Base-by-base conservation (phyloP, 768 basidiomycete genomes). In the Harrya chromipes region DNA sequence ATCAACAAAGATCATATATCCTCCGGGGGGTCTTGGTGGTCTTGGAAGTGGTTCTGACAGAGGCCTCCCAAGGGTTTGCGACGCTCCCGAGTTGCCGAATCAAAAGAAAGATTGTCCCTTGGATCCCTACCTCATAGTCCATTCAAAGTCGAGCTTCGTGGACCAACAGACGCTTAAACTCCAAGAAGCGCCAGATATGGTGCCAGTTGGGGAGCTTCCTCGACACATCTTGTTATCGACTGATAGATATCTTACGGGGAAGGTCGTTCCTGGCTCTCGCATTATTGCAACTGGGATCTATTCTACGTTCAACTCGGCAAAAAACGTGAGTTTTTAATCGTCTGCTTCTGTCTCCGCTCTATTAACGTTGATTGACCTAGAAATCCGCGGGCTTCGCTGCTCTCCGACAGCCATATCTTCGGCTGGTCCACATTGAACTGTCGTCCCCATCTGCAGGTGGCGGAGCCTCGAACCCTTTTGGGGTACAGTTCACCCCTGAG, bases 161-260 rank as follows among this genome's bases (percentile, higher is more conserved):
- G 97, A 99, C 64, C 94, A 97, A 58, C 97, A 99, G 70, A 89
- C 83, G 11, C 78, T 99, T 59, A 99, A 99, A 67, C 80, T 99
- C 12, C 97, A 99, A 69, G 97, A 99, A 69, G 94, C 95, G 16
- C 97, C 97, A 0, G 97, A 99, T 67, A 97, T 97, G 92, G 97
- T 99, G 1, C 97, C 97, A 0, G 94, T 98, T 21, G 97, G 97
- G 77, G 97, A 99, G 64, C 75, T 99, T 36, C 97, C 97, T 9
- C 73, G 94, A 42, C 97, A 98, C 65, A 93, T 99, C 79, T 78
- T 95, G 43, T 74, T 99, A 21, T 94, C 90, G 24, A 84, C 83
- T 5, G 97, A 99, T 67, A 76, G 95, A 67, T 85, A 93, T 62
- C 75, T 98, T 46, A 92, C 94, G 0, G 93, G 91, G 0, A 85